Percentiles rank a stretch among this genome's conserved stretches.
Evolutionary conservation across 2,329 filamentous ascomycete genomes (phyloP).

Genomic region (Apiospora hydei): DNA sequence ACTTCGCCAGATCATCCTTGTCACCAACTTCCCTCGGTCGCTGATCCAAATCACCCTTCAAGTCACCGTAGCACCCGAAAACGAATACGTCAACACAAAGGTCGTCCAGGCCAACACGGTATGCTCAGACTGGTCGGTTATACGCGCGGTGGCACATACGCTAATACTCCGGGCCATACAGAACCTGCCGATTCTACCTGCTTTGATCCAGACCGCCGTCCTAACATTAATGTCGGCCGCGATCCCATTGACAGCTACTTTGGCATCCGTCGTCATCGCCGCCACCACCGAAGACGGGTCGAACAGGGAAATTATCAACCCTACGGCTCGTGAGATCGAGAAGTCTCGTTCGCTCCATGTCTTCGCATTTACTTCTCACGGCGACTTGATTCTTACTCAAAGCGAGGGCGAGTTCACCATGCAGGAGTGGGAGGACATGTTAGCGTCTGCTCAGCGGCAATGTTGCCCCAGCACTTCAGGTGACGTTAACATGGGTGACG

Average conservation of each 20-base stretch:
- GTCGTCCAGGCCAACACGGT: constrained; percentile 68
- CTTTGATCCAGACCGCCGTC: constrained; percentile 80
- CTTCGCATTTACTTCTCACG: constrained; percentile 79
- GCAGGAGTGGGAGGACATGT: constrained; percentile 76
- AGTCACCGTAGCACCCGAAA: constrained; percentile 72
- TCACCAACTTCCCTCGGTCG: constrained; percentile 77
- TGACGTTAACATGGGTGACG: constrained; percentile 54
- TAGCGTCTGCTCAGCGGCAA: constrained; percentile 67
- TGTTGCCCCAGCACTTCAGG: constrained; percentile 61
- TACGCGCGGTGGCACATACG: neutral
- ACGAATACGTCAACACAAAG: constrained; percentile 68
- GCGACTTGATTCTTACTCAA: constrained; percentile 78
- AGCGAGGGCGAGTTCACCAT: constrained; percentile 82
- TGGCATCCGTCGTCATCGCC: constrained; percentile 70
- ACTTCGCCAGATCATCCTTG: constrained; percentile 76
- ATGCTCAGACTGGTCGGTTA: constrained; percentile 45
- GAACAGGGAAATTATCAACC: constrained; percentile 61
- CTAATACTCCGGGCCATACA: constrained; percentile 42
- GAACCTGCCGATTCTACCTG: constrained; percentile 82
- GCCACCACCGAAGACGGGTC: constrained; percentile 53
- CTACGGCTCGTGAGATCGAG: constrained; percentile 68
- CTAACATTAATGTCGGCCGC: constrained; percentile 82
- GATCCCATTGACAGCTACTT: constrained; percentile 78
- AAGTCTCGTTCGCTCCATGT: constrained; percentile 77
- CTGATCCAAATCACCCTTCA: constrained; percentile 86